Percentiles rank a stretch among this genome's conserved stretches.
These are phyloP conservation scores for Takashimella koratensis DNA, from an alignment of 1,284 basidiomycete genomes.

Conservation along the genomic window DNA sequence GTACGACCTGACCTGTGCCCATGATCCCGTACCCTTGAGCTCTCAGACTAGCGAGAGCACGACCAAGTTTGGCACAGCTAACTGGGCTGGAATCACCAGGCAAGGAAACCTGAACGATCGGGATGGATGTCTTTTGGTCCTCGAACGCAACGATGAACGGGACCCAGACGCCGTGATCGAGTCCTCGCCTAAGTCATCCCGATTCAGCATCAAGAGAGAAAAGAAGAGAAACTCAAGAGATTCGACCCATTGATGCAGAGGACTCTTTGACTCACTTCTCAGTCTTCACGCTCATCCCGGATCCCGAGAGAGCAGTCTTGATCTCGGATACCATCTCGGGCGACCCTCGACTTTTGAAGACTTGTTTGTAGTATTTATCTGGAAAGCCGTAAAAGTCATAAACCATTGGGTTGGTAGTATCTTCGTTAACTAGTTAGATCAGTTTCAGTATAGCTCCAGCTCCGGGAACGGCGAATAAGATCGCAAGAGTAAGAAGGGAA, in stretches of 20 bases:
- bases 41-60: slow-evolving; percentile 41
- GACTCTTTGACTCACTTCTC: too few relatives aligned
- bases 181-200: slow-evolving; percentile 34
- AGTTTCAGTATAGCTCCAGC: too few relatives aligned
- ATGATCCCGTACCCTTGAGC: slow-evolving; percentile 44
- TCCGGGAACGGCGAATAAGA: background rate
- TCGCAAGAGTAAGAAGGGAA: background rate
- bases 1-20: slow-evolving; percentile 43
- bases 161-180: slow-evolving; percentile 53
- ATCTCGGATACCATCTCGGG: slow-evolving; percentile 29
- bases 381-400: slow-evolving; percentile 54
- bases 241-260: background rate
- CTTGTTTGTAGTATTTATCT: slow-evolving; percentile 47
- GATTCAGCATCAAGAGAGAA: background rate
- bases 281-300: slow-evolving; percentile 25
- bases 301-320: slow-evolving; percentile 28
- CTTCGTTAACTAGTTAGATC: slow-evolving; percentile 45
- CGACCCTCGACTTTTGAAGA: slow-evolving; percentile 33
- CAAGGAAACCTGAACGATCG: slow-evolving; percentile 51
- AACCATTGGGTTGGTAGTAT: slow-evolving; percentile 45
- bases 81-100: slow-evolving; percentile 40
- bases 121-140: slow-evolving; percentile 34
- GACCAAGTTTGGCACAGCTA: slow-evolving; percentile 46
- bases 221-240: too few relatives aligned
- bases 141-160: slow-evolving; percentile 49